Conservation (phyloP, 2,329 filamentous ascomycete species). For the Exophiala sideris region DNA sequence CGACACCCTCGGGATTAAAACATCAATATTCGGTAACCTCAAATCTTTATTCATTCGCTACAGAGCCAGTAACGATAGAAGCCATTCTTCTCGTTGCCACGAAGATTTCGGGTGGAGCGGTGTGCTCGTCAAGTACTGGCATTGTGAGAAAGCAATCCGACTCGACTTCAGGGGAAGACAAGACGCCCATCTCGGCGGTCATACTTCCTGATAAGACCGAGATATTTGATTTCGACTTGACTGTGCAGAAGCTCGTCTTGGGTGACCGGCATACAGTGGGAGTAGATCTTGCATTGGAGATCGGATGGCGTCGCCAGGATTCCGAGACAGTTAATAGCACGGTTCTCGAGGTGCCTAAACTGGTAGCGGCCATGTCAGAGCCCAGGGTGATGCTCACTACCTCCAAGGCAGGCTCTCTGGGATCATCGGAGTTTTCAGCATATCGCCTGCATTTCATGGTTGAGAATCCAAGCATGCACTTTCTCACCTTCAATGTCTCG, state of each 20-base stretch:
- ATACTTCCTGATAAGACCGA: slow-evolving; percentile 67
- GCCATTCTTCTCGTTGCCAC: slow-evolving; percentile 63
- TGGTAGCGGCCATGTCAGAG: slow-evolving; percentile 76
- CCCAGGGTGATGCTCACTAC: slow-evolving; percentile 66
- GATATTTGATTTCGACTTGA: slow-evolving; percentile 69
- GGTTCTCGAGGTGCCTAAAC: slow-evolving; percentile 71
- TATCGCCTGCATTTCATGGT: slow-evolving; percentile 58
- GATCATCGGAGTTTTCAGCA: neutral
- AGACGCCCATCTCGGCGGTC: slow-evolving; percentile 12
- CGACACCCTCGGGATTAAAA: slow-evolving; percentile 57
- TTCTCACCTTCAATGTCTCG: slow-evolving; percentile 83
- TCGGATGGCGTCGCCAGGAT: slow-evolving; percentile 68
- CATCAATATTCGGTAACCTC: slow-evolving; percentile 80
- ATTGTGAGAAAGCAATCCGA: slow-evolving; percentile 11
- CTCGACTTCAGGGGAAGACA: neutral
- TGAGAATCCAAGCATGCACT: slow-evolving; percentile 92
- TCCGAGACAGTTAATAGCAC: slow-evolving; percentile 56
- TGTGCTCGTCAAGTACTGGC: slow-evolving; percentile 46
- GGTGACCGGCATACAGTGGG: slow-evolving; percentile 76
- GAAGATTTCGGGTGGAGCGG: slow-evolving; percentile 59
- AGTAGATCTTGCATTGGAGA: slow-evolving; percentile 69
- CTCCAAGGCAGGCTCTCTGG: neutral
- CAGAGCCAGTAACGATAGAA: slow-evolving; percentile 59
- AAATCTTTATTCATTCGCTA: slow-evolving; percentile 70
- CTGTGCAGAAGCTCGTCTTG: slow-evolving; percentile 70